Conservation (phyloP, 495 filamentous ascomycete species). For the Podospora appendiculata region DNA sequence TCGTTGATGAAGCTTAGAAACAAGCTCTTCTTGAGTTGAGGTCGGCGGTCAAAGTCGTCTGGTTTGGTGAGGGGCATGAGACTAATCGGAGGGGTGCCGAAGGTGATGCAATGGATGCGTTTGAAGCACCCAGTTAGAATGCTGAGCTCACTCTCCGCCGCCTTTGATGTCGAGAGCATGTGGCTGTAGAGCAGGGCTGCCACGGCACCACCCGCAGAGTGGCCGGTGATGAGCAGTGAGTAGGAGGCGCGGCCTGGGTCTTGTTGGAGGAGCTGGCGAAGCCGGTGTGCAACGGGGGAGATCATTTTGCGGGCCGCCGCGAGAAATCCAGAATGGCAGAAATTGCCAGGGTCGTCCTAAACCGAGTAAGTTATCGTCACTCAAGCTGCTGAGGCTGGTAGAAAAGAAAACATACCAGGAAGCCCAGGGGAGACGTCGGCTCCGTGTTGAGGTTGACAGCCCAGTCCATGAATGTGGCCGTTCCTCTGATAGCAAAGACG, state of each 20-base stretch:
- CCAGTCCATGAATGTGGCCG: slow-evolving; percentile 76
- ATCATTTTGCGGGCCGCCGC: slow-evolving; percentile 69
- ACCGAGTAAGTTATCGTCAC: slow-evolving; percentile 6
- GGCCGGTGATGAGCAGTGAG: slow-evolving; percentile 73
- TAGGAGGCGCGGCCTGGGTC: slow-evolving; percentile 57
- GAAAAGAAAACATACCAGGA: slow-evolving; percentile 42
- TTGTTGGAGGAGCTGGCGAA: slow-evolving; percentile 59
- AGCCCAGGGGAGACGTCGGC: slow-evolving; percentile 54
- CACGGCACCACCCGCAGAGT: slow-evolving; percentile 76
- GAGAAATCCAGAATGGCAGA: slow-evolving; percentile 72
- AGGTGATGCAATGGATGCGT: slow-evolving; percentile 72
- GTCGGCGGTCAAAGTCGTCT: slow-evolving; percentile 11
- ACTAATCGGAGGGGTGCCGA: slow-evolving; percentile 71
- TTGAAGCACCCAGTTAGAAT: slow-evolving; percentile 60
- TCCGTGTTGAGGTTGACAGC: slow-evolving; percentile 64
- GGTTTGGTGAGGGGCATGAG: slow-evolving; percentile 59
- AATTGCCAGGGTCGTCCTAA: slow-evolving; percentile 64
- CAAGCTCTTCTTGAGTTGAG: slow-evolving; percentile 49
- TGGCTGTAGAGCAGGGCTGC: slow-evolving; percentile 71
- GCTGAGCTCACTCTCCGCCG: slow-evolving; percentile 56
- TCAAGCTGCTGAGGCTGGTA: not conserved
- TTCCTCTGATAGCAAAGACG: slow-evolving; percentile 74
- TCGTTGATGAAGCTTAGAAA: slow-evolving; percentile 79
- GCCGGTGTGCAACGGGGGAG: slow-evolving; percentile 56
- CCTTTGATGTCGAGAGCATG: slow-evolving; percentile 53